Percentiles rank a stretch among this genome's conserved stretches.
These are phyloP conservation scores for Heritiera littoralis DNA, from an alignment of 345 rosid genomes.

Conservation along the genomic window DNA sequence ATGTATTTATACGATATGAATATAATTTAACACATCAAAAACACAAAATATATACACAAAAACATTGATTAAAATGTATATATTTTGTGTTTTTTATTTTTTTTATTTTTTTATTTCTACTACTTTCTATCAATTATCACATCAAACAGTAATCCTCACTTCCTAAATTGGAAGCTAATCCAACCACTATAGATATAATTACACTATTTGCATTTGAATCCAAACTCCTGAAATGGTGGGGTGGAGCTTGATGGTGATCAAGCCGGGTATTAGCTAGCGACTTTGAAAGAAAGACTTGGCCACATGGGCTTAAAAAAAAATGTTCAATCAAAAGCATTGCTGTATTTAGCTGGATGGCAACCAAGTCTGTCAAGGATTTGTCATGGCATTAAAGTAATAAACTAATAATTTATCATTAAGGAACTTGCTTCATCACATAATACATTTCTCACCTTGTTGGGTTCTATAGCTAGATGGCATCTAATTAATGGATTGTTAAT, in stretches of 20 bases:
- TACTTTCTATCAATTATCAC: background rate
- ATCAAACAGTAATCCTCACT: background rate
- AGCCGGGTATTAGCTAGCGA: background rate
- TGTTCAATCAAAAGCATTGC: constrained; percentile 9
- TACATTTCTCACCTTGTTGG: background rate
- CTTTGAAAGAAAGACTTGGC: constrained; percentile 2
- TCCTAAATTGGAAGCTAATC: constrained; percentile 10
- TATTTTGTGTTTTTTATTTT: background rate
- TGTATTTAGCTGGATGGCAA: constrained; percentile 28
- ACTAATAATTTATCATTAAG: background rate
- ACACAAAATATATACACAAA: no score
- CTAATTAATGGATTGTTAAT: background rate
- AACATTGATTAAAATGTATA: no score
- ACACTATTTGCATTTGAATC: background rate
- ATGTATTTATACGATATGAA: no score
- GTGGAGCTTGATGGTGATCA: background rate
- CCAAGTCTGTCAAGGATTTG: constrained; percentile 3
- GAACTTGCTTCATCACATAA: constrained; percentile 23
- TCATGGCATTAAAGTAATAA: background rate
- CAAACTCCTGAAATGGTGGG: background rate
- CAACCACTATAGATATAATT: background rate
- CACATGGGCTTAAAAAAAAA: constrained; percentile 12
- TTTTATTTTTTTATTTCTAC: background rate
- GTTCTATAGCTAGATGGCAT: background rate
- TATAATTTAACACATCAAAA: no score